A percentile compares a stretch with the other conserved stretches of the same genome.
Conservation (phyloP, 768 basidiomycete genomes). For the Dioszegia aurantiaca region DNA sequence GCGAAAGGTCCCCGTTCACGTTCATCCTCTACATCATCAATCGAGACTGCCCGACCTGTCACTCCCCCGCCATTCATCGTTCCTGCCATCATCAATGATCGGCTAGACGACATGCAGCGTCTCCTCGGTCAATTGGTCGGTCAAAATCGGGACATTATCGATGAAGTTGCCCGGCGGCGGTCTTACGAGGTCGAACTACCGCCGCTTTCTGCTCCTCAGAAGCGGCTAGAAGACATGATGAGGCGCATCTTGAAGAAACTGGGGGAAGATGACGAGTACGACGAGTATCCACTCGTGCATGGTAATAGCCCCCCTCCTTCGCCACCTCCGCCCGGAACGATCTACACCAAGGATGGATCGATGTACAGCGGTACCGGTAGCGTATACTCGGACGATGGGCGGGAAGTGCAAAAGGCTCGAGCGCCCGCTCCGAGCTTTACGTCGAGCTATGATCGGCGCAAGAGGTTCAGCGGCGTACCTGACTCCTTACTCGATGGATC, state of each 20-base stretch:
- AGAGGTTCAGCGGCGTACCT: constrained; percentile 25
- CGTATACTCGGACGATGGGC: constrained; percentile 36
- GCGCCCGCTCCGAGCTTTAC: constrained; percentile 40
- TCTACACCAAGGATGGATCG: constrained; percentile 25
- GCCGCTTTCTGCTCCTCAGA: constrained; percentile 25
- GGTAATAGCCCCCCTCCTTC: constrained; percentile 1
- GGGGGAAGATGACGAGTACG: constrained; percentile 55
- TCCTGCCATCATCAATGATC: constrained; percentile 30
- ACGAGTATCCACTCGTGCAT: constrained; percentile 26
- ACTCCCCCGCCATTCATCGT: constrained; percentile 36
- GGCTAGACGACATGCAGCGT: constrained; percentile 55
- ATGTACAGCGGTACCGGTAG: constrained; percentile 31
- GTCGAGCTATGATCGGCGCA: constrained; percentile 19
- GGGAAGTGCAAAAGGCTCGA: constrained; percentile 14
- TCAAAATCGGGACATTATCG: constrained; percentile 63
- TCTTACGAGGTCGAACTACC: constrained; percentile 28
- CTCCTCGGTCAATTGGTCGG: constrained; percentile 63
- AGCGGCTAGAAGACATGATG: constrained; percentile 56
- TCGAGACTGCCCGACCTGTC: constrained; percentile 47
- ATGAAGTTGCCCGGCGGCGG: constrained; percentile 53
- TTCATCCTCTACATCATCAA: constrained; percentile 55
- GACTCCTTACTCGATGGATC: constrained; percentile 33
- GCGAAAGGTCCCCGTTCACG: constrained; percentile 53
- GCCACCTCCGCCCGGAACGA: constrained; percentile 1
- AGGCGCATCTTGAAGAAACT: constrained; percentile 54